phyloP scores from a whole-genome alignment of 169 alveolate species.

The Plasmodium gallinaceum region DNA sequence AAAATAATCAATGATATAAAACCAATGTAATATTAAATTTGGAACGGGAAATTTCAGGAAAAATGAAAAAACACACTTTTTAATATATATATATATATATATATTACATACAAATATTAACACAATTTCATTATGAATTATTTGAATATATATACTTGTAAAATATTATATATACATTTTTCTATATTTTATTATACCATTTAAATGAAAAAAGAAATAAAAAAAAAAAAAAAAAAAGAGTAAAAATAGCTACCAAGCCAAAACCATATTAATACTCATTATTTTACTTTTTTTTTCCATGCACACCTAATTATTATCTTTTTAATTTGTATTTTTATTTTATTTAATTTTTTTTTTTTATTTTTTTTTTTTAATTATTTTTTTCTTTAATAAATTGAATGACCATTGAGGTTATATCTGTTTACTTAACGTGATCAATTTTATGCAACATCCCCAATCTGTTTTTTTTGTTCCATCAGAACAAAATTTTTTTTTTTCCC shows the following conservation, averaged over 20 bases:
- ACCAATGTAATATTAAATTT: constrained; percentile 24
- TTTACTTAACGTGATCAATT: constrained; percentile 35
- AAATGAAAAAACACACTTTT: background rate
- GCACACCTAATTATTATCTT: constrained; percentile 31
- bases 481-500: constrained; percentile 11
- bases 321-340: constrained; percentile 21
- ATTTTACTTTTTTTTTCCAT: constrained; percentile 19
- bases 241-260: constrained; percentile 9
- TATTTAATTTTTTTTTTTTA: constrained; percentile 8
- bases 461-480: constrained; percentile 25
- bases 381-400: constrained; percentile 19
- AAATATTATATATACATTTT: background rate
- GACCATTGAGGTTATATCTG: constrained; percentile 18
- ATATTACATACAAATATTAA: constrained; percentile 2
- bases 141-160: background rate
- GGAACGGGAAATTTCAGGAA: constrained; percentile 6
- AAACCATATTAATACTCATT: constrained; percentile 4
- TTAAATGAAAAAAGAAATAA: constrained; percentile 7
- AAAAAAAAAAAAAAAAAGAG: constrained; percentile 6
- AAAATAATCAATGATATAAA: background rate
- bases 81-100: background rate
- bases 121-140: no score
- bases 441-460: background rate
- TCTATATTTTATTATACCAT: constrained; percentile 9
- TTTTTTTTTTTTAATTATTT: background rate